Evolutionary conservation across 2,329 filamentous ascomycete genomes (phyloP).

Genomic region (Paecilomyces sp.): DNA sequence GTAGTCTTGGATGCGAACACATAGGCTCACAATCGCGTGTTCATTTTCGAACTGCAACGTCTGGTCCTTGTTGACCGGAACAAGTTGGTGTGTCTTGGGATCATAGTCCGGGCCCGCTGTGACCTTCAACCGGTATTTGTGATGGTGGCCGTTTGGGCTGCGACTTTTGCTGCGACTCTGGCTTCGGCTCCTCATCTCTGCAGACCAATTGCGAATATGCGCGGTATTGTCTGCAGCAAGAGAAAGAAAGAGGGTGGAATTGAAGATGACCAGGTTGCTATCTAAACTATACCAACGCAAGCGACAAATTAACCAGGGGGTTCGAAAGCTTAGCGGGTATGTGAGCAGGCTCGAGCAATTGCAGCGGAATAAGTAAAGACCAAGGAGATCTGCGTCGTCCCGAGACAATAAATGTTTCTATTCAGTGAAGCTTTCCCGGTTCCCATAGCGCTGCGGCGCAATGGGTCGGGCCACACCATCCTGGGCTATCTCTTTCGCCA

Average conservation of each 20-base stretch:
- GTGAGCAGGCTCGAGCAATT: neutral
- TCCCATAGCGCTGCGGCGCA: neutral
- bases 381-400: neutral
- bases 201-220: neutral
- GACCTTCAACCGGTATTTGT: constrained; percentile 64
- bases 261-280: neutral
- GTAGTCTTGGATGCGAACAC: constrained; percentile 65
- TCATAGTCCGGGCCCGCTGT: constrained; percentile 77
- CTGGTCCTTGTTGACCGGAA: constrained; percentile 66
- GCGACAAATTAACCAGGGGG: neutral
- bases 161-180: too few species aligned
- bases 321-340: neutral
- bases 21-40: constrained; percentile 60
- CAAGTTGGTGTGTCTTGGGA: constrained; percentile 59
- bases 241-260: neutral
- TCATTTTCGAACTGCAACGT: constrained; percentile 57
- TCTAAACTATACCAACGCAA: neutral
- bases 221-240: neutral
- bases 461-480: neutral
- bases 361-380: neutral
- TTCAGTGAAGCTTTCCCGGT: neutral
- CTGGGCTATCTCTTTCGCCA: neutral
- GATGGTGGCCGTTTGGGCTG: neutral
- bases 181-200: neutral
- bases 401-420: neutral